Evolutionary conservation across 2,329 filamentous ascomycete genomes (phyloP), one percentile per base, ranked within the genome.

Genomic region (Domatiomyces catenatus): DNA sequence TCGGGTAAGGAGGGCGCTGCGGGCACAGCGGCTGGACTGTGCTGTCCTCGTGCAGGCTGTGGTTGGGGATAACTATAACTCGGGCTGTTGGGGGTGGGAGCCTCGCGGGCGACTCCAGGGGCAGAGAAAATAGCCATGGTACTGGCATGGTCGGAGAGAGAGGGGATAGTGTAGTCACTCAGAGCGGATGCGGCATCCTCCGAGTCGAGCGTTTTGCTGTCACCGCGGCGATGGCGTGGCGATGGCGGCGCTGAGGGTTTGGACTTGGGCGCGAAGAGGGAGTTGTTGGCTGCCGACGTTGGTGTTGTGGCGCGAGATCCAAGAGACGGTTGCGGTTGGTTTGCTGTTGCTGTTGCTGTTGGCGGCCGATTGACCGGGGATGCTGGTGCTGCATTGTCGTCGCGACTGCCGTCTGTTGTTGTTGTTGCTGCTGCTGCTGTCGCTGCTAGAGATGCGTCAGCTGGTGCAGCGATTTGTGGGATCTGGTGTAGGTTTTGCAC

Each of bases 81-180:
- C 26, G 18, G 2, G 46, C 8, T 17, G 46, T 48, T 26, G n/a
- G 3, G 3, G 42, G 3, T 43, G 8, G 15, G 3, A 43, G 42
- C 5, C 8, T 26, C 45, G 15, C 26, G 28, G 20, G 8, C 26
- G 17, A 60, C 52, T 8, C 59, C 59, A 7, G 56, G 51, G 4
- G 50, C 58, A 19, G 51, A 55, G 28, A 59, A 59, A 2, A 60
- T 52, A 1, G 59, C 58, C 24, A 47, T 48, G 10, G 56, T 59
- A 43, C 53, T 56, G 10, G 56, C 59, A 43, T 59, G 52, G 44
- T 59, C 54, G 5, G 54, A 18, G 18, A 49, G 28, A 12, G 20
- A 26, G 7, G 28, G 8, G 7, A 18, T 28, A 22, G 17, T 26
- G 1, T 49, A 39, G 8, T 44, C 49, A 44, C 52, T 58, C 8